phyloP scores from a whole-genome alignment of 1,139 yeast species.

The Hansenula lynferdii region DNA sequence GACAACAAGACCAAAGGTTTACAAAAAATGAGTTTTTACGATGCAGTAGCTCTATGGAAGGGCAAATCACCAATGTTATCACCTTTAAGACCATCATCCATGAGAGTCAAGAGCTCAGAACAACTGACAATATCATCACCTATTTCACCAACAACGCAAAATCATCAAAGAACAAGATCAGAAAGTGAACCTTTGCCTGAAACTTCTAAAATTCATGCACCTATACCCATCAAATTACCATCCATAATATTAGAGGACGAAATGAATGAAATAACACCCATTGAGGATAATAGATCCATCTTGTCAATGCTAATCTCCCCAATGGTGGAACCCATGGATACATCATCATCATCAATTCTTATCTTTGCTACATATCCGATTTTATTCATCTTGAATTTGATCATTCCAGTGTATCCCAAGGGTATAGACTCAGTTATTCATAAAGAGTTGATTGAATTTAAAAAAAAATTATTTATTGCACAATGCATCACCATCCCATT shows the following conservation, averaged over 20 bases:
- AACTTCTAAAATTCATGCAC: not conserved
- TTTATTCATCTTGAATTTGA: conserved; percentile 9
- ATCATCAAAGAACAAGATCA: not conserved
- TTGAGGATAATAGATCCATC: too few species aligned
- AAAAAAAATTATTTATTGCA: conserved; percentile 6
- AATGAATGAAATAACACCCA: not conserved
- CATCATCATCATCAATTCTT: not conserved
- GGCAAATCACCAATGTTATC: not conserved
- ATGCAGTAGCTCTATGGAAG: conserved; percentile 13
- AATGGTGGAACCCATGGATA: not conserved
- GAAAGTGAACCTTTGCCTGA: not conserved
- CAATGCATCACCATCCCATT: conserved; percentile 9
- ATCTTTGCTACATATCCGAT: conserved; percentile 7
- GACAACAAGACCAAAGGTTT: conserved; percentile 11
- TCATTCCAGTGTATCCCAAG: conserved; percentile 13
- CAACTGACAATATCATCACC: too few species aligned
- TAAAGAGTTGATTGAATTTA: conserved; percentile 4
- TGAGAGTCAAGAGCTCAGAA: too few species aligned
- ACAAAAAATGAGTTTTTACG: conserved; percentile 13
- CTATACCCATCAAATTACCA: not conserved
- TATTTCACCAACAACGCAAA: not conserved
- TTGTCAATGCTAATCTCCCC: too few species aligned
- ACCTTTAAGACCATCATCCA: not conserved
- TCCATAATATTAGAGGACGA: not conserved
- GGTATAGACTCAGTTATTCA: not conserved